These are phyloP conservation scores for Monascus ruber DNA, from an alignment of 2,329 filamentous ascomycete species.

Conservation along the genomic window DNA sequence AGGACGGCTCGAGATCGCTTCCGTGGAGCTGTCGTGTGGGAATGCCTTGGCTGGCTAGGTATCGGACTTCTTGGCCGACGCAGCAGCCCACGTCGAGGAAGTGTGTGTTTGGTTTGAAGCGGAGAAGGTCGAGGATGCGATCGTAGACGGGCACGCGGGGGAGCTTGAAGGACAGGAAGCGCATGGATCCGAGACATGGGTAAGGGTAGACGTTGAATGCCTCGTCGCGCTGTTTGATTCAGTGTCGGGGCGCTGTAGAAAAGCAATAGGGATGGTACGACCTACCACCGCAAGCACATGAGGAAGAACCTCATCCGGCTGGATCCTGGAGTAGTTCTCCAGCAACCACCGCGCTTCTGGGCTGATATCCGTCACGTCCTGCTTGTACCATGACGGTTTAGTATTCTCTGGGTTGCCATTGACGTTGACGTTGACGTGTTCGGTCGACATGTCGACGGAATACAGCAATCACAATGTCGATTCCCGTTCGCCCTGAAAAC, in stretches of 20 bases:
- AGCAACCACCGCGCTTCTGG: constrained; percentile 7
- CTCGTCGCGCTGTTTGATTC: background rate
- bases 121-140: background rate
- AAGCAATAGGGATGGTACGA: background rate
- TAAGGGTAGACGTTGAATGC: background rate
- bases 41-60: background rate
- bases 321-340: constrained; percentile 7
- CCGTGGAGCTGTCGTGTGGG: background rate
- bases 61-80: background rate
- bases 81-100: background rate
- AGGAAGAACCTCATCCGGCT: constrained; percentile 6
- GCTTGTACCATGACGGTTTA: constrained; percentile 5
- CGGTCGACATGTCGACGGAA: no score
- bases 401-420: background rate
- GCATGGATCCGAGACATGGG: background rate
- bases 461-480: no score
- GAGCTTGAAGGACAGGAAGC: background rate
- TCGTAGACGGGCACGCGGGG: background rate
- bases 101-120: background rate
- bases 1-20: background rate
- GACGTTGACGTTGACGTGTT: background rate
- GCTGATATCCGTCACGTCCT: constrained; percentile 8
- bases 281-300: constrained; percentile 7
- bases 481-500: no score
- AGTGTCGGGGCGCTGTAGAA: background rate